Evolutionary conservation across 2,329 filamentous ascomycete species (phyloP).

Genomic region (Neoscytalidium dimidiatum): DNA sequence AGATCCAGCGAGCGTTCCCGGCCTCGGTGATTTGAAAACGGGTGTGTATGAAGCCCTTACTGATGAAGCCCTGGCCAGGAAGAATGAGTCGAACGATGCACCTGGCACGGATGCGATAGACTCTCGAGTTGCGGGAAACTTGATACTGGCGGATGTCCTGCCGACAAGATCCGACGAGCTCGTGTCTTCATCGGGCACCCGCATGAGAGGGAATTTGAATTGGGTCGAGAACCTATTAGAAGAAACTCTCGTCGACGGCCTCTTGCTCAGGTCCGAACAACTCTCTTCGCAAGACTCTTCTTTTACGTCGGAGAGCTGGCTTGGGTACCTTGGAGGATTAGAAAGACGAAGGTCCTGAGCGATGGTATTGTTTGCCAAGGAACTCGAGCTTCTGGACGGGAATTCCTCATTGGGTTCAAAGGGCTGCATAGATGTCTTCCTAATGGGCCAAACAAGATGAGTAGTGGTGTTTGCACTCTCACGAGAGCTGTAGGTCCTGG

Average conservation of each 20-base stretch:
- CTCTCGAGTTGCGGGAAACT: constrained; percentile 25
- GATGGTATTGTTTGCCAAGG: constrained; percentile 2
- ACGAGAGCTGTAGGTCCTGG: constrained; percentile 22
- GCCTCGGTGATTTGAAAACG: constrained; percentile 7
- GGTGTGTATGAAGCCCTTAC: background rate
- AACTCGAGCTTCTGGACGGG: background rate
- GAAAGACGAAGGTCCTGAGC: constrained; percentile 36
- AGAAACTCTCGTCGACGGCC: constrained; percentile 35
- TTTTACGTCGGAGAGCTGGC: constrained; percentile 47
- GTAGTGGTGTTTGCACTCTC: constrained; percentile 37
- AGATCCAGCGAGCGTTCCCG: constrained; percentile 25
- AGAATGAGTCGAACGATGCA: constrained; percentile 9
- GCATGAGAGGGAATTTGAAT: constrained; percentile 28
- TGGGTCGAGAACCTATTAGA: constrained; percentile 29
- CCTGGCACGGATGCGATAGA: background rate
- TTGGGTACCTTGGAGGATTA: constrained; percentile 34
- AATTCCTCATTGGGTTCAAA: constrained; percentile 10
- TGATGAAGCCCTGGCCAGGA: constrained; percentile 1
- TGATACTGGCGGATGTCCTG: constrained; percentile 18
- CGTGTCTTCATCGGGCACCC: background rate
- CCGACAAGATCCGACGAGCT: constrained; percentile 4
- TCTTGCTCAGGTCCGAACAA: constrained; percentile 15
- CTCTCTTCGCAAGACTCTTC: constrained; percentile 50
- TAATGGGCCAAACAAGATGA: constrained; percentile 32
- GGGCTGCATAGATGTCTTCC: background rate